Percentiles rank a stretch among this genome's conserved stretches.
These are phyloP conservation scores for Rhipidocladum racemiflorum DNA, from an alignment of 176 grass and related monocot species.

Conservation along the genomic window DNA sequence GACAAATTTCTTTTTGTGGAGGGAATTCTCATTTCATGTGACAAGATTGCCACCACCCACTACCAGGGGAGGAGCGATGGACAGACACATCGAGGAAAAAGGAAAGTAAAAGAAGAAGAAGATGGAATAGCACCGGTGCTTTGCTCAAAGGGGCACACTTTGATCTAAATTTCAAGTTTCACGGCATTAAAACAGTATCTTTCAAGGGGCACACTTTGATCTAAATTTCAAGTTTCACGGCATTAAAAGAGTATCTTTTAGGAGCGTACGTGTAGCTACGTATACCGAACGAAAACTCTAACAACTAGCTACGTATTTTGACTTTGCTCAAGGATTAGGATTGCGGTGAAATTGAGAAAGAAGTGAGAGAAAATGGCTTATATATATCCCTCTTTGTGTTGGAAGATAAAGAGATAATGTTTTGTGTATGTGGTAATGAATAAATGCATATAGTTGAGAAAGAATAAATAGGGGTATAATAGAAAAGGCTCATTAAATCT, in stretches of 20 bases:
- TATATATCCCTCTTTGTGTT: too few species aligned
- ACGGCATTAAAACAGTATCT: not conserved
- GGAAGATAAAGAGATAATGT: too few species aligned
- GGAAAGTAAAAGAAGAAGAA: not conserved
- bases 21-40: slow-evolving; percentile 22
- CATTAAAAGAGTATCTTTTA: not conserved
- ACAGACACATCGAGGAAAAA: slow-evolving; percentile 4
- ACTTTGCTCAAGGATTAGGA: too few species aligned
- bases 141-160: slow-evolving; percentile 19
- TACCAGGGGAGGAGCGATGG: not conserved
- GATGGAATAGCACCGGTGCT: slow-evolving; percentile 21
- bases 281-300: not conserved
- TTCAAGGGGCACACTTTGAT: not conserved
- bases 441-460: too few species aligned
- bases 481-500: too few species aligned
- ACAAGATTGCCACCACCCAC: slow-evolving; percentile 33
- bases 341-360: too few species aligned
- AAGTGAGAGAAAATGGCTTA: too few species aligned
- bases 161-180: slow-evolving; percentile 23
- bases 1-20: slow-evolving; percentile 12
- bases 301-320: too few species aligned
- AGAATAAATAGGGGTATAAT: too few species aligned
- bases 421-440: too few species aligned
- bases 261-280: not conserved
- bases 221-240: slow-evolving; percentile 2